Evolutionary conservation across 2,329 filamentous ascomycete species (phyloP).

Genomic region (Zalaria obscura): DNA sequence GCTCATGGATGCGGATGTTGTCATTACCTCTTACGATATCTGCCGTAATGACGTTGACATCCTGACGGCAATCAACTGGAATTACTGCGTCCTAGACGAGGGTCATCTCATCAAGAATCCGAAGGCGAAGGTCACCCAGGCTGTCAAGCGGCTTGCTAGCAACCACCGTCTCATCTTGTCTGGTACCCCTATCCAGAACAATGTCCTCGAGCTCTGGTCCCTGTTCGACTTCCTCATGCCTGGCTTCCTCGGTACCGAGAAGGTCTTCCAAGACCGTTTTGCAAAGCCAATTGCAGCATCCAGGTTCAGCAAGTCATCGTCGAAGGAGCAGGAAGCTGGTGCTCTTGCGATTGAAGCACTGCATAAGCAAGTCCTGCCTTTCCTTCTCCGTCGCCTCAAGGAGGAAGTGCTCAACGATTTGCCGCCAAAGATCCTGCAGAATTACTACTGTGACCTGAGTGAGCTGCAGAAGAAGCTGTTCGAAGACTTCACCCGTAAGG

Average conservation of each 20-base stretch:
- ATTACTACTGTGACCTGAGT: conserved; percentile 97
- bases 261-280: conserved; percentile 91
- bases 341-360: conserved; percentile 94
- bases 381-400: conserved; percentile 88
- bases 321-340: conserved; percentile 94
- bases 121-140: conserved; percentile 86
- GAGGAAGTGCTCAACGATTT: conserved; percentile 94
- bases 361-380: conserved; percentile 94
- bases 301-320: conserved; percentile 91
- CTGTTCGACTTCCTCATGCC: conserved; percentile 99
- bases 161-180: conserved; percentile 95
- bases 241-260: conserved; percentile 88
- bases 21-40: conserved; percentile 96
- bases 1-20: conserved; percentile 71
- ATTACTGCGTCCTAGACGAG: conserved; percentile 94
- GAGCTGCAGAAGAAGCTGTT: conserved; percentile 91
- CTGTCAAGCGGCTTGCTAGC: conserved; percentile 77
- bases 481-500: conserved; percentile 89
- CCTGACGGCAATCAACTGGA: conserved; percentile 76
- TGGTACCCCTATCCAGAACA: conserved; percentile 95
- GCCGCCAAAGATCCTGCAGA: conserved; percentile 95
- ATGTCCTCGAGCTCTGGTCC: conserved; percentile 92
- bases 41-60: conserved; percentile 90
- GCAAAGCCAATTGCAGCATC: conserved; percentile 91
- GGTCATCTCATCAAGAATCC: conserved; percentile 98